Evolutionary conservation across 441 rosid genomes (phyloP), one percentile per base, ranked within the genome.

Genomic region (Breynia disticha): DNA sequence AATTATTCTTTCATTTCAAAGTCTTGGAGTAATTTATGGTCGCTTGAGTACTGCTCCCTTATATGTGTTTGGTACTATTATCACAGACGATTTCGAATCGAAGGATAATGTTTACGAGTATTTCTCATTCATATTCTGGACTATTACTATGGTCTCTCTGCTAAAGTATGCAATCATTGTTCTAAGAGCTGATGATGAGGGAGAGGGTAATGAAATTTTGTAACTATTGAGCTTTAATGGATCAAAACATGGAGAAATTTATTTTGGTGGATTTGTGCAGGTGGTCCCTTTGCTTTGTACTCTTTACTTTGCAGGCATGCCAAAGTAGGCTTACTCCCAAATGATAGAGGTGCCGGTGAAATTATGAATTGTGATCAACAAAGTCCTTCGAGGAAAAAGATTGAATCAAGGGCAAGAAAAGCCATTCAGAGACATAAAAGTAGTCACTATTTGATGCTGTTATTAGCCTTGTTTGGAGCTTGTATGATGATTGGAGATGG

Each of bases 241-340:
- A 56, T 54, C 39, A 15, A 22, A 24, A 7, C 16, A n/a, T 11
- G 8, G 15, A 3, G 35, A 15, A 21, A 22, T 56, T 54, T 39
- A 44, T 17, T 48, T 65, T 16, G 47, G 39, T 24, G 19, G 52
- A 53, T 62, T 53, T 54, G 66, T 37, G 74, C 80, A 83, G 84
- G 90, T 46, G 86, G 90, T 45, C 52, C 81, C 50, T 79, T 83
- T 57, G 84, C 85, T 57, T 56, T 79, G 67, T 83, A 83, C 76
- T 80, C 90, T 0, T 61, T 83, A 54, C 50, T 83, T 56, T 78
- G 90, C 48, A 70, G 82, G 59, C 76, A 76, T 54, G 82, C 80
- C 1, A 83, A 78, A 64, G 80, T 83, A 11, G 81, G 82, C 37
- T 66, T 83, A 48, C 73, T 83, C 37, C 84, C 86, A 49, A 70